Percentiles rank a stretch among this genome's conserved stretches.
Evolutionary conservation across 192 early-diverging fungal species (phyloP).

Genomic region (Mortierella claussenii): DNA sequence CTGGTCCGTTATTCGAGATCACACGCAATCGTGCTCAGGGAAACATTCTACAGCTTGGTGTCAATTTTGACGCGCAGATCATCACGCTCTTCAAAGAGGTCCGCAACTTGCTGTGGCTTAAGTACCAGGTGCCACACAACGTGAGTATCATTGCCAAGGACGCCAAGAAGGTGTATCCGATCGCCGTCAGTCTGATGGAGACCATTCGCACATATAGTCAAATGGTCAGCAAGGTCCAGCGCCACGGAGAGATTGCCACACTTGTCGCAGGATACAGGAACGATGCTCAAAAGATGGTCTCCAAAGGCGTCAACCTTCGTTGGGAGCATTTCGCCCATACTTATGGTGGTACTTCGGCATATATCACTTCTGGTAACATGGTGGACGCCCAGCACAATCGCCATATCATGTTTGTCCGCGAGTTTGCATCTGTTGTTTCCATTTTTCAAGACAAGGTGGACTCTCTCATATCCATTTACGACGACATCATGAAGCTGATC

Average conservation of each 20-base stretch:
- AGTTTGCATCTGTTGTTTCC: slow-evolving; percentile 89
- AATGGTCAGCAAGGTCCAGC: slow-evolving; percentile 81
- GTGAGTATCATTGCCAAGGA: slow-evolving; percentile 93
- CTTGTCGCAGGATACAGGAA: slow-evolving; percentile 95
- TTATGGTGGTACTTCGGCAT: slow-evolving; percentile 54
- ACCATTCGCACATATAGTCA: slow-evolving; percentile 94
- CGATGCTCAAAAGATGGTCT: slow-evolving; percentile 90
- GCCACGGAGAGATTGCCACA: slow-evolving; percentile 76
- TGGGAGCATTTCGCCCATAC: slow-evolving; percentile 97
- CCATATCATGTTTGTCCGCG: slow-evolving; percentile 93
- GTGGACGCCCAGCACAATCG: slow-evolving; percentile 81
- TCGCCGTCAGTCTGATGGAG: slow-evolving; percentile 96
- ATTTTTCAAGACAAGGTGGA: slow-evolving; percentile 97
- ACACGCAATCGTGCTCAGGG: slow-evolving; percentile 80
- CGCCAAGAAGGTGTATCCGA: slow-evolving; percentile 97
- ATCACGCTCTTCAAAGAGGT: slow-evolving; percentile 99
- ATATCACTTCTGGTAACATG: slow-evolving; percentile 45
- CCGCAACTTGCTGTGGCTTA: slow-evolving; percentile 94
- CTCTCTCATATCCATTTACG: slow-evolving; percentile 81
- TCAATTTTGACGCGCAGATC: slow-evolving; percentile 95
- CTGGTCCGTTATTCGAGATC: slow-evolving; percentile 92
- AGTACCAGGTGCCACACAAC: slow-evolving; percentile 92
- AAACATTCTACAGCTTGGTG: slow-evolving; percentile 78
- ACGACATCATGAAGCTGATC: slow-evolving; percentile 82
- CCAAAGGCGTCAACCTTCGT: slow-evolving; percentile 78